Base-by-base conservation (phyloP, 495 filamentous ascomycete species). In the Amorphotheca resinae region DNA sequence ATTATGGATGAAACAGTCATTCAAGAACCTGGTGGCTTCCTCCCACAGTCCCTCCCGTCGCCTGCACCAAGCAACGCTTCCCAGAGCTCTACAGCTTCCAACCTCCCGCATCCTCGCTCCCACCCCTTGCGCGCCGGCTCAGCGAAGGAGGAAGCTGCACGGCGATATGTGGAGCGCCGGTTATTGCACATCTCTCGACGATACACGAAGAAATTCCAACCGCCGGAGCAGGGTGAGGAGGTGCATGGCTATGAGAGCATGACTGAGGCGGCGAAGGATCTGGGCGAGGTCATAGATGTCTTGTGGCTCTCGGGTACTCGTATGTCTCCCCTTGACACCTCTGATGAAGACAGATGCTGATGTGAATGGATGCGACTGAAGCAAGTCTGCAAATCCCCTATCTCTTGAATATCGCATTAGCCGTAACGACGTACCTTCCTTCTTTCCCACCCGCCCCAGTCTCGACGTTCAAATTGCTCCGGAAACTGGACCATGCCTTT, bases 231-330 rank as follows among this genome's bases (percentile, higher is more conserved):
- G 3, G 45, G 32, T 15, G 59, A 60, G 6, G 45, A 59, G 8
- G 66, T 64, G n/a, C 65, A 71, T 2, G 70, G 73, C 0, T 95
- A 91, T 58, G 69, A 69, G 38, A 74, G 59, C 46, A 80, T 91
- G 58, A 64, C 57, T 12, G 78, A 89, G 42, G 64, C 84, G 4
- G 80, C 69, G 11, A 70, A 64, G 35, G 84, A 93, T 55, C 58
- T 93, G 0, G 80, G 86, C 31, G 64, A 61, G 5, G 46, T 89
- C 12, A 62, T 89, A 12, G 79, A 89, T 61, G 72, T 88, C 9
- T 59, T 93, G 6, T 95, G 87, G 87, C 66, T 80, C 18, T 81
- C 74, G 32, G 82, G 82, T 2, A 91, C 85, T 8, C 84, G 85
- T 91, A 68, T 48, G 84, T 55, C 23, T 40, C 16, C 22, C 9